These are phyloP conservation scores for Pythium sp. DNA, from an alignment of 352 stramenopile genomes.

Conservation along the genomic window DNA sequence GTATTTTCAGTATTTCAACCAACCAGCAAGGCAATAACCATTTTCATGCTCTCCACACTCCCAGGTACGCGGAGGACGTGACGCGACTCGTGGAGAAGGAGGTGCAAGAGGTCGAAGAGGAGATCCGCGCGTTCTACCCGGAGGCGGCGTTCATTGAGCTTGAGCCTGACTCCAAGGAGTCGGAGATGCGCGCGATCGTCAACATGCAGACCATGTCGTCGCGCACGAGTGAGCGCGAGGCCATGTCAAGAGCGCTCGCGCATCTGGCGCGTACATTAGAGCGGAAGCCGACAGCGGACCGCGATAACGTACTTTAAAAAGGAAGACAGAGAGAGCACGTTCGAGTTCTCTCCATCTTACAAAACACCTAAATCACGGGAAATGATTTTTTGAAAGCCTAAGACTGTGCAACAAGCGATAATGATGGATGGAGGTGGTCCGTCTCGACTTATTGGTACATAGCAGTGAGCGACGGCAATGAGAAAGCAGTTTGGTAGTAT, in stretches of 20 bases:
- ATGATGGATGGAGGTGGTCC: too few species aligned
- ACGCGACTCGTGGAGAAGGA: constrained; percentile 95
- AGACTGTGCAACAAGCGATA: background rate
- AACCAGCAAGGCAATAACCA: background rate
- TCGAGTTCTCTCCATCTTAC: background rate
- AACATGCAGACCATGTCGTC: constrained; percentile 82
- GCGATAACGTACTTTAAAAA: constrained; percentile 20
- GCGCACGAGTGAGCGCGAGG: constrained; percentile 81
- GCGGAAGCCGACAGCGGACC: constrained; percentile 10
- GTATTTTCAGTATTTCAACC: background rate
- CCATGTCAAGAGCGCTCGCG: constrained; percentile 74
- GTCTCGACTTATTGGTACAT: too few species aligned
- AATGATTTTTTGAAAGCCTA: background rate
- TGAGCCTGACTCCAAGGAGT: constrained; percentile 93
- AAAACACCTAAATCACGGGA: background rate
- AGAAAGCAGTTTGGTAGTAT: background rate
- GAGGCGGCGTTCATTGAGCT: constrained; percentile 97
- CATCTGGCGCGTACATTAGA: constrained; percentile 77
- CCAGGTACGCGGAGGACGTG: constrained; percentile 92
- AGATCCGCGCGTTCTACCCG: constrained; percentile 92
- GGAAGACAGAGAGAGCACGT: background rate
- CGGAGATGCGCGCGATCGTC: constrained; percentile 80
- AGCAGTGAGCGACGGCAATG: background rate
- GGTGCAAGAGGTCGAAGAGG: constrained; percentile 94
- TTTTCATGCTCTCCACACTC: background rate